These are phyloP conservation scores for Nothophaeocryptopus gaeumannii DNA, from an alignment of 2,329 filamentous ascomycete species.

Conservation along the genomic window DNA sequence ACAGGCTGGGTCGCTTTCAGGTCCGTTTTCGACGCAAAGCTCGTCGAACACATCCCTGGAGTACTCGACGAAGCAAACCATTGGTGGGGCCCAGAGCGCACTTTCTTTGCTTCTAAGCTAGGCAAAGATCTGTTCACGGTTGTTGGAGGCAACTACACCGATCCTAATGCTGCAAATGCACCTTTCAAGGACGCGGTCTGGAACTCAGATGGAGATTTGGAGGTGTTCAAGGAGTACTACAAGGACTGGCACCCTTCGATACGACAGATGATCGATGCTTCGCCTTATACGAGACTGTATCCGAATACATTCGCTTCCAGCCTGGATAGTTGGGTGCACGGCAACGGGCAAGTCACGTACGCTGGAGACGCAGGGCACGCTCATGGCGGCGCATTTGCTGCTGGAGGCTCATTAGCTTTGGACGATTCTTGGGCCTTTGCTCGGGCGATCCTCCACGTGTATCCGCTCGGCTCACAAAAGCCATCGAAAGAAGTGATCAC, in stretches of 20 bases:
- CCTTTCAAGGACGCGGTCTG: conserved; percentile 11
- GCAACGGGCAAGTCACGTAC: conserved; percentile 31
- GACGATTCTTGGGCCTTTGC: conserved; percentile 38
- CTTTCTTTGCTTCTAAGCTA: conserved; percentile 34
- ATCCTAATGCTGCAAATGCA: conserved; percentile 14
- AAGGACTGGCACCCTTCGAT: conserved; percentile 34
- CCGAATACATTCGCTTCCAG: conserved; percentile 36
- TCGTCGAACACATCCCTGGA: conserved; percentile 34
- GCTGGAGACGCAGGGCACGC: conserved; percentile 42
- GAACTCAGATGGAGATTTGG: conserved; percentile 15
- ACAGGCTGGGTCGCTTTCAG: conserved; percentile 40
- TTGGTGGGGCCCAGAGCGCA: conserved; percentile 29
- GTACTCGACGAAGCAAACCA: conserved; percentile 38
- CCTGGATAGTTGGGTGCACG: conserved; percentile 34
- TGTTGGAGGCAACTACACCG: conserved; percentile 29
- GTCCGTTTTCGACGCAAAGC: conserved; percentile 36
- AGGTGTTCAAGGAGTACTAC: conserved; percentile 13
- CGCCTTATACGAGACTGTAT: conserved; percentile 35
- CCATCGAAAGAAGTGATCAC: conserved; percentile 1
- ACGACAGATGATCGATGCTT: conserved; percentile 33
- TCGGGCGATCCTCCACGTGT: conserved; percentile 8
- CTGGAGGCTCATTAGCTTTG: conserved; percentile 40
- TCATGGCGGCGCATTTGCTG: conserved; percentile 40
- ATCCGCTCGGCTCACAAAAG: conserved; percentile 1
- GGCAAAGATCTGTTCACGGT: conserved; percentile 33